phyloP scores from a whole-genome alignment of 441 rosid species.

The Metrosideros polymorpha region DNA sequence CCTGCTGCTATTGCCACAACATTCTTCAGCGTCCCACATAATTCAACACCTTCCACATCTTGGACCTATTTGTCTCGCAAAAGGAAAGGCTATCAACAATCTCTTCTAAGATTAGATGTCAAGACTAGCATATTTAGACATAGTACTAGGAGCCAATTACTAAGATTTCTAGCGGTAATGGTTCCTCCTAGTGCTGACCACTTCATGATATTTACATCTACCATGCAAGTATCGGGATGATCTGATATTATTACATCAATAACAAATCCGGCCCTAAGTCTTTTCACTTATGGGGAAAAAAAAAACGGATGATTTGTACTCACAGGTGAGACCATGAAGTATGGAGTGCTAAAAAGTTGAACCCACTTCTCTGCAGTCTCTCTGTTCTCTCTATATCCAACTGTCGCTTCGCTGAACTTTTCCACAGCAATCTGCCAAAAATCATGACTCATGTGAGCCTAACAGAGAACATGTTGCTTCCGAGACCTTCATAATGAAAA shows the following conservation, averaged over 20 bases:
- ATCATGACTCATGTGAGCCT: not conserved
- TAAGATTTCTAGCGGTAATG: not conserved
- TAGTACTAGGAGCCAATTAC: not conserved
- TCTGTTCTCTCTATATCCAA: constrained; percentile 61
- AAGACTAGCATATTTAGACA: not conserved
- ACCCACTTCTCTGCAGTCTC: constrained; percentile 84
- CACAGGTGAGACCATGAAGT: constrained; percentile 85
- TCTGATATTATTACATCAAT: not conserved
- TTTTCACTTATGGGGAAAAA: not conserved
- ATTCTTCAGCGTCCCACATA: constrained; percentile 95
- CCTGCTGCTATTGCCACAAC: constrained; percentile 94
- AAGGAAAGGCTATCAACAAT: not conserved
- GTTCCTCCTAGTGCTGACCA: not conserved
- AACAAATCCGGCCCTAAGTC: not conserved
- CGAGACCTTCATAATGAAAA: not conserved
- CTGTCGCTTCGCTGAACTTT: constrained; percentile 96
- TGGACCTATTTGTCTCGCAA: constrained; percentile 36
- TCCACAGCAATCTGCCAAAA: constrained; percentile 69
- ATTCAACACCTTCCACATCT: constrained; percentile 93
- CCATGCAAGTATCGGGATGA: not conserved
- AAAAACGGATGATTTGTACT: constrained; percentile 12
- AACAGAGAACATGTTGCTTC: not conserved
- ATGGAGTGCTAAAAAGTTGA: constrained; percentile 68
- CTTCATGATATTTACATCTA: not conserved
- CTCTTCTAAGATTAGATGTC: not conserved